Evolutionary conservation across 2,329 filamentous ascomycete genomes (phyloP), one percentile per base, ranked within the genome.

Genomic region (Apiospora malaysiana): DNA sequence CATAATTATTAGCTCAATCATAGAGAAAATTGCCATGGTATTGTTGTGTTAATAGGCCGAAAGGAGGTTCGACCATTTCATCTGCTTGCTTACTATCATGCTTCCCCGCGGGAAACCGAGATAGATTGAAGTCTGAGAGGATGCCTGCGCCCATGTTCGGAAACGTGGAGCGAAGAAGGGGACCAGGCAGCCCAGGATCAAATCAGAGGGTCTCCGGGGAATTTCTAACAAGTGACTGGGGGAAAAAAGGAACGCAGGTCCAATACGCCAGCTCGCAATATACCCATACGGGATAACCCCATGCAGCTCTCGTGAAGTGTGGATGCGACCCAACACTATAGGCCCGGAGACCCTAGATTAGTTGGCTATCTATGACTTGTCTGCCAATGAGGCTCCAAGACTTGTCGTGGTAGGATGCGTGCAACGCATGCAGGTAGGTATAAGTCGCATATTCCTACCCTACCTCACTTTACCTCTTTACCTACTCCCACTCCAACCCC

Each of bases 341-440:
- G 56, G 56, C 56, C 9, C 16, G 27, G 16, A 40, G 56, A 21
- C 32, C 18, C 32, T 18, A 23, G 27, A 40, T 32, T 63, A 63
- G 32, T 32, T 63, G 56, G 56, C 56, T 63, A 63, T 63, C 56
- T 63, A 40, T 21, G 56, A 63, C 56, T 12, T 40, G 56, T n/a
- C 56, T 63, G 56, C 56, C 56, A 63, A 63, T 63, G 56, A 63
- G 56, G 32, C 56, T 40, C 56, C 27, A 40, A 6, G 56, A 40
- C 23, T 23, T 37, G 16, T 37, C 14, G 49, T 56, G 25, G 49
- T 32, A 56, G 49, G 16, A 32, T 59, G 27, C 51, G 51, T 37
- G 51, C 27, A 59, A 27, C 51, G 9, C 27, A 63, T 63, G 56
- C 56, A 63, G 18, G 56, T 59, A 59, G 51, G 51, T 59, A 59